Evolutionary conservation across 495 filamentous ascomycete genomes (phyloP).

Genomic region (Stereocaulon alpinum): DNA sequence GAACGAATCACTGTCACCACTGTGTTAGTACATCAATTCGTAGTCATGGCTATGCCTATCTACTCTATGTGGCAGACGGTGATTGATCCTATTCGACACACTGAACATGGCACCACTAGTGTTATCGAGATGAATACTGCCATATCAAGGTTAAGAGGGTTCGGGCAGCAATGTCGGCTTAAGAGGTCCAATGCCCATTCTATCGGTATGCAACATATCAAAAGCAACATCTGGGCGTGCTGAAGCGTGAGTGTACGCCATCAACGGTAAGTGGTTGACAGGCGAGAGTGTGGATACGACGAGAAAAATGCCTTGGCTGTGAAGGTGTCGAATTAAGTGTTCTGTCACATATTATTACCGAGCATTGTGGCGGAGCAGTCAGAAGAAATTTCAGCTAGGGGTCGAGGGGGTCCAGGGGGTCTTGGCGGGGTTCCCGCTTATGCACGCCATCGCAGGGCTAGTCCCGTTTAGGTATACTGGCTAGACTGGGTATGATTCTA

Average conservation of each 20-base stretch:
- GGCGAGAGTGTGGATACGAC: background rate
- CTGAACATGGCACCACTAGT: background rate
- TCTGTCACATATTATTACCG: background rate
- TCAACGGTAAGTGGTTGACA: background rate
- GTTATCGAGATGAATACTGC: background rate
- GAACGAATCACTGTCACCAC: background rate
- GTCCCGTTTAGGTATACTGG: background rate
- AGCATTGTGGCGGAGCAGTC: background rate
- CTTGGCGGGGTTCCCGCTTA: slow-evolving; percentile 4
- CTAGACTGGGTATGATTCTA: background rate
- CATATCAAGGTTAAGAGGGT: background rate
- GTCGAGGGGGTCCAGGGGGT: too few species aligned
- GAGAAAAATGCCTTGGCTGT: slow-evolving; percentile 4
- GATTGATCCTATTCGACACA: background rate
- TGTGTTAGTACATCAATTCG: background rate
- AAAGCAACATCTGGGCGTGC: background rate
- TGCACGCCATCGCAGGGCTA: background rate
- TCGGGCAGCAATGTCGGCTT: slow-evolving; percentile 3
- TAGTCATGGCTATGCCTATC: background rate
- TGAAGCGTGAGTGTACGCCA: background rate
- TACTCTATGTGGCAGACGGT: background rate
- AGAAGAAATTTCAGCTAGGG: background rate
- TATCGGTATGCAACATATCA: background rate
- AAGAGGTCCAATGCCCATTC: background rate
- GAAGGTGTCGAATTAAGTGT: background rate